phyloP scores from a whole-genome alignment of 768 basidiomycete genomes.

The Leucogyrophana mollusca region DNA sequence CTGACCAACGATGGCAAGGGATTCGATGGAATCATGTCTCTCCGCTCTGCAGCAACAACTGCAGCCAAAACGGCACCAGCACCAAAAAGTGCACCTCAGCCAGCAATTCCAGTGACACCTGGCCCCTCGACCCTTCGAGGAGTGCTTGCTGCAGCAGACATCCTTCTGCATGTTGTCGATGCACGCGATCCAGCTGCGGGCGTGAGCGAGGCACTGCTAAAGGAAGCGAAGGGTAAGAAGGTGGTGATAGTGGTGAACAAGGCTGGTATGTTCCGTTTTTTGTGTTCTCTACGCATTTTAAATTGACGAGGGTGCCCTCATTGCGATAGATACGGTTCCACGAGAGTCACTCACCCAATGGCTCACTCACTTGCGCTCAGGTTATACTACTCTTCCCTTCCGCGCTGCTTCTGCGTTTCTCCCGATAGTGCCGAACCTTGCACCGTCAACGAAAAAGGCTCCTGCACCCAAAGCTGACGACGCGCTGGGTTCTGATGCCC shows the following conservation, averaged over 20 bases:
- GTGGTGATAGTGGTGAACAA: constrained; percentile 81
- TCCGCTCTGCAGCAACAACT: constrained; percentile 9
- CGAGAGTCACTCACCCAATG: constrained; percentile 73
- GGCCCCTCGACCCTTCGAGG: constrained; percentile 26
- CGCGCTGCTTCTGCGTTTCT: constrained; percentile 69
- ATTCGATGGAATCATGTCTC: constrained; percentile 39
- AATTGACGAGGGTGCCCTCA: constrained; percentile 5
- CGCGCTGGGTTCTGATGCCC: constrained; percentile 56
- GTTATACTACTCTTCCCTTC: constrained; percentile 69
- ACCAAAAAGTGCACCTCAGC: constrained; percentile 6
- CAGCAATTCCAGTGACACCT: constrained; percentile 20
- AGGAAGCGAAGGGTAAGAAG: constrained; percentile 40
- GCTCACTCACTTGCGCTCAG: constrained; percentile 57
- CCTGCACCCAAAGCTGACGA: constrained; percentile 47
- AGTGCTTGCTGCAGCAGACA: constrained; percentile 76
- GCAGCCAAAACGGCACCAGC: background rate
- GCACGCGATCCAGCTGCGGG: constrained; percentile 78
- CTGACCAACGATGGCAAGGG: constrained; percentile 19
- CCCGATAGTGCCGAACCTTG: constrained; percentile 32
- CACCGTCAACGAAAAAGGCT: constrained; percentile 42
- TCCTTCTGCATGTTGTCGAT: constrained; percentile 79
- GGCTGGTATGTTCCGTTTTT: constrained; percentile 57
- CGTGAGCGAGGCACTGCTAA: constrained; percentile 63
- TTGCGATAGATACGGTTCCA: constrained; percentile 69
- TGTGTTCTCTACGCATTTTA: background rate